phyloP scores from a whole-genome alignment of 1,284 basidiomycete genomes.

The Fistulinella staudtii region DNA sequence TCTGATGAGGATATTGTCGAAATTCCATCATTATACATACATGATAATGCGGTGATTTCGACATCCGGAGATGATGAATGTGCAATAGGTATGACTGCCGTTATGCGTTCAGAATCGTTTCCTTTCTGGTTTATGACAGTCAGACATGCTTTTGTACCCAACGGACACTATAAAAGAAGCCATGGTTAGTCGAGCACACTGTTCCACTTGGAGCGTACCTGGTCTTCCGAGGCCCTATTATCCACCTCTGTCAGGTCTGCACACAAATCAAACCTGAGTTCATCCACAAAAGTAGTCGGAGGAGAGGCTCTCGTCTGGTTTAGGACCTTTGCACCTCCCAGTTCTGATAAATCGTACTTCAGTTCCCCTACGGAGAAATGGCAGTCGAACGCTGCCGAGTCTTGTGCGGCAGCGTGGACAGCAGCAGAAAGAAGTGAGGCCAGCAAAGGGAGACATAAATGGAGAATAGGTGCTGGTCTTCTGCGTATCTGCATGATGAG shows the following conservation, averaged over 20 bases:
- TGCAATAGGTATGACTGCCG: conserved; percentile 64
- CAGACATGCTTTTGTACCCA: conserved; percentile 67
- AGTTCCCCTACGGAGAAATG: conserved; percentile 41
- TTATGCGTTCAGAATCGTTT: conserved; percentile 50
- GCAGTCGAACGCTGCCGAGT: conserved; percentile 50
- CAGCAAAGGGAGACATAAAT: conserved; percentile 35
- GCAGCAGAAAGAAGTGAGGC: conserved; percentile 24
- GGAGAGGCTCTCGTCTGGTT: conserved; percentile 41
- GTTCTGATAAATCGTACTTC: conserved; percentile 56
- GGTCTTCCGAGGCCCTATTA: conserved; percentile 53
- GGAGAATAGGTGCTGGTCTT: conserved; percentile 22
- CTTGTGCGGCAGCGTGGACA: conserved; percentile 33
- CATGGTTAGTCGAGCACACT: background rate
- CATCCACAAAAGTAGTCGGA: conserved; percentile 47
- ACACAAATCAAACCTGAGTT: conserved; percentile 57
- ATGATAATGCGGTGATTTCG: conserved; percentile 38
- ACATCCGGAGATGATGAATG: conserved; percentile 42
- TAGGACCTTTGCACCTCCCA: conserved; percentile 49
- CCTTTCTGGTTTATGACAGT: conserved; percentile 61
- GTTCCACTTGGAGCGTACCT: conserved; percentile 45
- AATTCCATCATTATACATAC: conserved; percentile 37
- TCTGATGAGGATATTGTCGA: background rate
- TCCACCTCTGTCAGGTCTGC: conserved; percentile 49
- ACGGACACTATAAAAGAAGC: conserved; percentile 50
- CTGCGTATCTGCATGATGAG: conserved; percentile 14